phyloP scores from a whole-genome alignment of 352 stramenopile species.

The Phytopythium kandeliae region DNA sequence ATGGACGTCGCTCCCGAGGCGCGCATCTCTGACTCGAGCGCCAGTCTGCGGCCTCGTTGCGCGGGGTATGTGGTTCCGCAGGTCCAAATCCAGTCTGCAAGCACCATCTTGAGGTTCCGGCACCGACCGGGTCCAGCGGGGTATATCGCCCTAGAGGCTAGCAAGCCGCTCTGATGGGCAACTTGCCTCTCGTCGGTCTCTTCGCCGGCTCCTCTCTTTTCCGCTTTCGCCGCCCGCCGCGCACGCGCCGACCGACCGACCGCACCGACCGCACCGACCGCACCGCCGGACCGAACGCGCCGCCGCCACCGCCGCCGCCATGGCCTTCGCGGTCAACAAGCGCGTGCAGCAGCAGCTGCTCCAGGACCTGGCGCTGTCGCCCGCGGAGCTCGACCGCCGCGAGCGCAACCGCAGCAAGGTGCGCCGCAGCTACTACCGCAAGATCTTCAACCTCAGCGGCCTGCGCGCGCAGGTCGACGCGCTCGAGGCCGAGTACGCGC shows the following conservation, averaged over 20 bases:
- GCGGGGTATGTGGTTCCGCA: conserved; percentile 1
- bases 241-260: neutral
- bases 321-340: conserved; percentile 8
- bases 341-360: conserved; percentile 7
- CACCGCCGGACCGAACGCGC: neutral
- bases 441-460: conserved; percentile 44
- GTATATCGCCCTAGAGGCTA: too few relatives aligned
- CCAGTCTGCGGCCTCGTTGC: too few relatives aligned
- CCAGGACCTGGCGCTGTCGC: conserved; percentile 17
- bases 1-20: neutral
- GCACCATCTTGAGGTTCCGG: too few relatives aligned
- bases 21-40: conserved; percentile 1
- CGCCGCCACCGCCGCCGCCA: neutral
- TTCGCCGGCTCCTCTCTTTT: too few relatives aligned
- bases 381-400: conserved; percentile 31
- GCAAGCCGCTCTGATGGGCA: neutral
- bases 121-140: too few relatives aligned
- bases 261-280: neutral
- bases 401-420: conserved; percentile 51
- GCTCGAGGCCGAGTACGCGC: too few relatives aligned
- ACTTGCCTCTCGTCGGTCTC: too few relatives aligned
- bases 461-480: conserved; percentile 32
- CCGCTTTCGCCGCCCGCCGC: conserved; percentile 1
- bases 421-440: conserved; percentile 47
- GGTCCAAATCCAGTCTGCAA: too few relatives aligned